Evolutionary conservation across 768 basidiomycete species (phyloP).

Genomic region (Hericium alpestre): DNA sequence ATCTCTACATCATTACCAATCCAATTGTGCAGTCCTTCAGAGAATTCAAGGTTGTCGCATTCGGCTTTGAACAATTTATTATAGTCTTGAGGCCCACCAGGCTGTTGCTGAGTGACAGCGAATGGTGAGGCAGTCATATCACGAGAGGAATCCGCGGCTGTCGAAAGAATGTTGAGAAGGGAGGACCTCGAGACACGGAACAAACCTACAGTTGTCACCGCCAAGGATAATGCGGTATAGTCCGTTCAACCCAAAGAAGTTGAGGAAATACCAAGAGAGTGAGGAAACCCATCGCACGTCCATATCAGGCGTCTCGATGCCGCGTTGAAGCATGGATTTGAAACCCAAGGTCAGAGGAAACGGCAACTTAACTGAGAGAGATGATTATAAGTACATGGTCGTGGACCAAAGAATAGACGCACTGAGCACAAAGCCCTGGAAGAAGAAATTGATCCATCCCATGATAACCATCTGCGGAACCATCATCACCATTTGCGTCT

Average conservation of each 20-base stretch:
- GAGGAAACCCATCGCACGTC: conserved; percentile 99
- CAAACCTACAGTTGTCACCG: conserved; percentile 65
- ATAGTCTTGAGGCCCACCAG: conserved; percentile 69
- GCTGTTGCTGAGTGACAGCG: conserved; percentile 34
- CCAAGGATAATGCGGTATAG: conserved; percentile 91
- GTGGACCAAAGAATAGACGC: conserved; percentile 26
- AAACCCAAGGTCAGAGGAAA: conserved; percentile 96
- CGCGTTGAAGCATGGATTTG: conserved; percentile 95
- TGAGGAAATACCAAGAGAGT: conserved; percentile 97
- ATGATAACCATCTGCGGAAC: conserved; percentile 97
- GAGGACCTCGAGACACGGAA: conserved; percentile 8
- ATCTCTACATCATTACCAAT: conserved; percentile 71
- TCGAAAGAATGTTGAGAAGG: conserved; percentile 2
- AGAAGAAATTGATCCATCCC: conserved; percentile 99
- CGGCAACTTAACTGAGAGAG: conserved; percentile 83
- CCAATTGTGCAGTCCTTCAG: conserved; percentile 81
- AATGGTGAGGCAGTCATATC: conserved; percentile 68
- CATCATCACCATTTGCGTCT: conserved; percentile 99
- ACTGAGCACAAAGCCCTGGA: conserved; percentile 97
- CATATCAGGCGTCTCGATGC: conserved; percentile 91
- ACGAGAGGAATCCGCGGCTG: conserved; percentile 72
- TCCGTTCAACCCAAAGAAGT: conserved; percentile 95
- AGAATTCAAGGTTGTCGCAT: conserved; percentile 84
- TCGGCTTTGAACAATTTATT: conserved; percentile 86
- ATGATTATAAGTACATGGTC: neutral